phyloP scores from a whole-genome alignment of 257 asterid genomes.

The Scutellaria galericulata region DNA sequence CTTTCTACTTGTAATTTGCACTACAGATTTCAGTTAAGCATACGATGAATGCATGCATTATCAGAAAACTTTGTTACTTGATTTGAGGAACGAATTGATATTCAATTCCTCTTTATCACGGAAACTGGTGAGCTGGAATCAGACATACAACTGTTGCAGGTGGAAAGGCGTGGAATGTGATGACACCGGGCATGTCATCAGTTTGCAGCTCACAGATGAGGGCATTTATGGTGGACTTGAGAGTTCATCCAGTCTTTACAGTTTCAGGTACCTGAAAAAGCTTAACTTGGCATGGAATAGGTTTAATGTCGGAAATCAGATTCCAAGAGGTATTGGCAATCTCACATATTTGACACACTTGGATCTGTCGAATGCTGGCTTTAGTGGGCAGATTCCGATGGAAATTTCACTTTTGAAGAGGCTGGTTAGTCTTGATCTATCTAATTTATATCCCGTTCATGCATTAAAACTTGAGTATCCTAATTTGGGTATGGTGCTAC shows the following conservation, averaged over 20 bases:
- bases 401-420: conserved; percentile 38
- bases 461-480: conserved; percentile 12
- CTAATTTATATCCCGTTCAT: too few species aligned
- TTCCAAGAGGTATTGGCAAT: conserved; percentile 37
- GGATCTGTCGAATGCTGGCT: conserved; percentile 42
- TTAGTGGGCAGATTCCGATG: conserved; percentile 39
- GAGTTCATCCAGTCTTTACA: conserved; percentile 32
- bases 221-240: not conserved
- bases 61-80: conserved; percentile 31
- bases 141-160: conserved; percentile 34
- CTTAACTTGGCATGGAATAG: conserved; percentile 40
- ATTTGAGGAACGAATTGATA: conserved; percentile 21
- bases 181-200: conserved; percentile 31
- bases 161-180: conserved; percentile 36
- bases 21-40: not conserved
- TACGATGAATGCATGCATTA: conserved; percentile 32
- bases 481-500: too few species aligned
- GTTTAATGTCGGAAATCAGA: not conserved
- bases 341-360: conserved; percentile 39
- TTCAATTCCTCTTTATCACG: conserved; percentile 15
- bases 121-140: conserved; percentile 38
- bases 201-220: conserved; percentile 31
- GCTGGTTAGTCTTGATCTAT: conserved; percentile 38
- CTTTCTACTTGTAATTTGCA: not conserved
- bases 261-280: conserved; percentile 37